A percentile compares a stretch with the other conserved stretches of the same genome.
These are phyloP conservation scores for Fusarium mundagurra DNA, from an alignment of 2,329 filamentous ascomycete species.

Conservation along the genomic window DNA sequence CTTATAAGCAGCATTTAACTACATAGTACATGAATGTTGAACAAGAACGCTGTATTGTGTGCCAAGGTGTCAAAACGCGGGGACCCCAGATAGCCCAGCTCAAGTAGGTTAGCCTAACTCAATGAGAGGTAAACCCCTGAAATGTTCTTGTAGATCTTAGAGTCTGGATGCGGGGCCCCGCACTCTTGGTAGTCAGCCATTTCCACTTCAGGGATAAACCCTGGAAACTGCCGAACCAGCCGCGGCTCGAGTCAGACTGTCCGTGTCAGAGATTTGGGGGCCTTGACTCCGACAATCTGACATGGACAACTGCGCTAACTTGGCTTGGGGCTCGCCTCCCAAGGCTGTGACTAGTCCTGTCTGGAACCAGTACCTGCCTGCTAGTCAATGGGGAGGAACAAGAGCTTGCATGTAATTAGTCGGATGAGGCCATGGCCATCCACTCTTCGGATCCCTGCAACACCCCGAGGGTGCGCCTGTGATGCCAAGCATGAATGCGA, in stretches of 20 bases:
- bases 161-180: background rate
- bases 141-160: background rate
- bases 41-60: background rate
- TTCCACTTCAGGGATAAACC: background rate
- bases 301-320: background rate
- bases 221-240: background rate
- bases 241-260: background rate
- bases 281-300: background rate
- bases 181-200: background rate
- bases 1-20: too few relatives aligned
- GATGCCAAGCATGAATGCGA: background rate
- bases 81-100: background rate
- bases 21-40: background rate
- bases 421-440: rapidly evolving
- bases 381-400: rapidly evolving
- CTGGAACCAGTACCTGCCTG: rapidly evolving
- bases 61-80: background rate
- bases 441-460: background rate
- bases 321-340: background rate
- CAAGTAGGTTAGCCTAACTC: background rate
- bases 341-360: background rate
- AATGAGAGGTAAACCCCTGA: rapidly evolving
- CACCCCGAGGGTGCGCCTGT: background rate
- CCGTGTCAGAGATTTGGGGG: background rate
- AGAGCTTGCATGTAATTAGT: background rate